These are phyloP conservation scores for Corylus heterophylla DNA, from an alignment of 306 rosid genomes.

Conservation along the genomic window DNA sequence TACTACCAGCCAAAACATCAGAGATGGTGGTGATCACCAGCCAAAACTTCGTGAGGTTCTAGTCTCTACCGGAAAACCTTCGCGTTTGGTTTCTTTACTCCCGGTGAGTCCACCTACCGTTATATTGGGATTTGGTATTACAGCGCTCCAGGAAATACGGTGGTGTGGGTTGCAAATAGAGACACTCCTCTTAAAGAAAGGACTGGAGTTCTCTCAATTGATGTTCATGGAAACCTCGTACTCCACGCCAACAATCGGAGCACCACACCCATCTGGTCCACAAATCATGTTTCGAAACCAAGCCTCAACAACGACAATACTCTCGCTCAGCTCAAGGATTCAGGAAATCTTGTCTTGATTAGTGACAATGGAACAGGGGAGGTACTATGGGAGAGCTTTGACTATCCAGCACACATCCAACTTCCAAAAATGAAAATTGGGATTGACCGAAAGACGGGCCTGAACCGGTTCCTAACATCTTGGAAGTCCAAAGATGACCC, in stretches of 20 bases:
- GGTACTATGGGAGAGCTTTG: constrained; percentile 34
- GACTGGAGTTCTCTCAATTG: constrained; percentile 37
- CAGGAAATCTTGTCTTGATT: constrained; percentile 30
- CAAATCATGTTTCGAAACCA: not conserved
- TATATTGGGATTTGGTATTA: constrained; percentile 68
- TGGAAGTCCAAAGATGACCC: constrained; percentile 34
- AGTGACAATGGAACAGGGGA: not conserved
- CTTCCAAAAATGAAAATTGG: constrained; percentile 26
- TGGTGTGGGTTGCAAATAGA: constrained; percentile 79
- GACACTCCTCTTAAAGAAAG: constrained; percentile 25
- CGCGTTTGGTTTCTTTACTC: constrained; percentile 70
- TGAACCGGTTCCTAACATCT: constrained; percentile 21
- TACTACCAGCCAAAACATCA: constrained; percentile 30
- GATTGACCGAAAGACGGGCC: constrained; percentile 8
- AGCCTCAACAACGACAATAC: no score
- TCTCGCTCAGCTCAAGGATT: constrained; percentile 21
- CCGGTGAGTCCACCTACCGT: constrained; percentile 36
- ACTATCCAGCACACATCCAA: constrained; percentile 21
- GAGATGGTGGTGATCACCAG: constrained; percentile 20
- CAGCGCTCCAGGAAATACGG: constrained; percentile 29
- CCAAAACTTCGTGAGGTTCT: constrained; percentile 22
- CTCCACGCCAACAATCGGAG: not conserved
- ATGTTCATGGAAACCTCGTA: constrained; percentile 38
- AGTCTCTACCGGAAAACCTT: constrained; percentile 17
- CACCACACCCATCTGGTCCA: constrained; percentile 15